Evolutionary conservation across 2,329 filamentous ascomycete species (phyloP), one percentile per base, ranked within the genome.

Genomic region (Colletotrichum sidae): DNA sequence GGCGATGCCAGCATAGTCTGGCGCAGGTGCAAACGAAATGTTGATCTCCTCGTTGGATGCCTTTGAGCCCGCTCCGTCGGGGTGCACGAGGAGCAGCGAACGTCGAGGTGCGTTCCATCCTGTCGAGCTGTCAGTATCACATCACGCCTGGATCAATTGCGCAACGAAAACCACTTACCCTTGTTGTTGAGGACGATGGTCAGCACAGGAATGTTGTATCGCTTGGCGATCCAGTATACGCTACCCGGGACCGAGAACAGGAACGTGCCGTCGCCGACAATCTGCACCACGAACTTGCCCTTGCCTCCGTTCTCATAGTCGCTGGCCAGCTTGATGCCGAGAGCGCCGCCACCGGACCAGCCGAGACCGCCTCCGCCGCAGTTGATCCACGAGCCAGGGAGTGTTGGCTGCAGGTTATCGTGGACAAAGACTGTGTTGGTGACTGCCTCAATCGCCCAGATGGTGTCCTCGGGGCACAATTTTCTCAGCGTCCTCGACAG

Each of bases 331-430:
- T 94, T 94, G 72, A 94, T 89, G 2, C 92, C 92, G 3, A 95
- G 76, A 0, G 90, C 90, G 56, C 81, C 92, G 12, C 92, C 92
- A 12, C 92, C 92, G 10, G 88, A 92, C 92, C 92, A 95, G 2
- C 92, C 92, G 0, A 95, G 86, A 2, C 92, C 92, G 12, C 91
- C 92, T 1, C 90, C 92, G 1, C 92, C 92, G 73, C 92, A 94
- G 75, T 94, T 94, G 72, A 95, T 88, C 90, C 90, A 94, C 0
- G 87, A 88, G 0, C 91, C 91, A 0, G 92, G 92, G 0, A 88
- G 72, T 0, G 84, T 88, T 2, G 88, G 84, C 70, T 89, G 88
- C 8, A 96, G 79, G 69, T 94, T 91, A 69, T 96, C 91, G 34
- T 87, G 84, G 1, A 94, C 88, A 35, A 88, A 85, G 0, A 76